These are phyloP conservation scores for Malassezia sympodialis DNA, from an alignment of 1,284 basidiomycete species.

Conservation along the genomic window DNA sequence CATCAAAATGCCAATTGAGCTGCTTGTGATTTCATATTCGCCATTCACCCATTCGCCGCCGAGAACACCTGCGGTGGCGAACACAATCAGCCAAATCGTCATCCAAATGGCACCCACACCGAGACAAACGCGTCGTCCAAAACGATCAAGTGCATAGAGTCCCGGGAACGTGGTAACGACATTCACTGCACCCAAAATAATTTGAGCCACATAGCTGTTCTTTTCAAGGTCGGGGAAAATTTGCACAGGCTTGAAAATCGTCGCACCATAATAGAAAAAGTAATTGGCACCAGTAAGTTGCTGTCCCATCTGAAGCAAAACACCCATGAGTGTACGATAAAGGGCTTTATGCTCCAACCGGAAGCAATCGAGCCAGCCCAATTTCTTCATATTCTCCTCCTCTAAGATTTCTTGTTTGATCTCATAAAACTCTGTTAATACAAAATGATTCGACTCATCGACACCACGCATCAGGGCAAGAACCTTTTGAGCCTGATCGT, in stretches of 20 bases:
- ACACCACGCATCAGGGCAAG: slow-evolving; percentile 58
- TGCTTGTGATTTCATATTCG: slow-evolving; percentile 13
- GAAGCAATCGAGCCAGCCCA: slow-evolving; percentile 43
- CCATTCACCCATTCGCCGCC: slow-evolving; percentile 52
- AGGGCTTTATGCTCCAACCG: slow-evolving; percentile 30
- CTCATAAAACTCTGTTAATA: slow-evolving; percentile 38
- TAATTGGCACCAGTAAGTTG: slow-evolving; percentile 62
- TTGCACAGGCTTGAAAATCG: slow-evolving; percentile 60
- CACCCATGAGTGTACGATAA: slow-evolving; percentile 51
- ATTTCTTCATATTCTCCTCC: slow-evolving; percentile 19
- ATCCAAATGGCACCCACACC: slow-evolving; percentile 56
- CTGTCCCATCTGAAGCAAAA: slow-evolving; percentile 63
- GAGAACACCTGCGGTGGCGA: slow-evolving; percentile 63
- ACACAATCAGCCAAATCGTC: slow-evolving; percentile 64
- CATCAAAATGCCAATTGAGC: slow-evolving; percentile 58
- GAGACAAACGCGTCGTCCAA: slow-evolving; percentile 55
- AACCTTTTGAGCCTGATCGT: slow-evolving; percentile 54
- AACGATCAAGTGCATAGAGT: slow-evolving; percentile 56
- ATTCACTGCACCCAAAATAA: slow-evolving; percentile 57
- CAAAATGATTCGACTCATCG: slow-evolving; percentile 33
- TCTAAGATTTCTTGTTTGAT: slow-evolving; percentile 34
- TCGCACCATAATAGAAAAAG: slow-evolving; percentile 54
- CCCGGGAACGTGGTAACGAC: slow-evolving; percentile 56
- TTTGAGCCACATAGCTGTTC: slow-evolving; percentile 57
- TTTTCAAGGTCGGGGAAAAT: slow-evolving; percentile 44